Percentiles rank a stretch among this genome's conserved stretches.
Evolutionary conservation across 257 asterid species (phyloP).

Genomic region (Solanum megistacrolobum): DNA sequence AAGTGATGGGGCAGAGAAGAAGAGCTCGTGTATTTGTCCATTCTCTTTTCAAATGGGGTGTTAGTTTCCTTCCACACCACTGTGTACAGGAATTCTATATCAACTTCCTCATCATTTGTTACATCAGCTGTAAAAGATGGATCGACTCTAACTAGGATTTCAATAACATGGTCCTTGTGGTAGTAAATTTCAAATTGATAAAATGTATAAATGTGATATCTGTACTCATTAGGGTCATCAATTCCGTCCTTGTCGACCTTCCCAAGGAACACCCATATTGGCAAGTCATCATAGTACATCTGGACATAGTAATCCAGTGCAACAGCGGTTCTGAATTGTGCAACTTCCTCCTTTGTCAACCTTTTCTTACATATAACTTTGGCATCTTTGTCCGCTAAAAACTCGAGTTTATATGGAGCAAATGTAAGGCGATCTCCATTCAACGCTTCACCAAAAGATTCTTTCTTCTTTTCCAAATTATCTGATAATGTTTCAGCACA

Average conservation of each 20-base stretch:
- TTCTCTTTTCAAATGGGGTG: slow-evolving; percentile 7
- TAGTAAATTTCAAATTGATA: background rate
- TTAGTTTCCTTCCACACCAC: slow-evolving; percentile 1
- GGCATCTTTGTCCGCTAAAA: background rate
- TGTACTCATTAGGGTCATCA: background rate
- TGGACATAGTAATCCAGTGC: slow-evolving; percentile 6
- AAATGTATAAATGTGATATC: background rate
- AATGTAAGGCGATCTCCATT: slow-evolving; percentile 12
- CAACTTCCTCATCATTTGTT: slow-evolving; percentile 6
- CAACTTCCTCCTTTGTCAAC: slow-evolving; percentile 12
- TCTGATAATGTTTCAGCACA: background rate
- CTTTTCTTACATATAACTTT: slow-evolving; percentile 1
- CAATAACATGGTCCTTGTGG: background rate
- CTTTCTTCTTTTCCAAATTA: background rate
- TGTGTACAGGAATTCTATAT: slow-evolving; percentile 2
- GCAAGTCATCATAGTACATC: slow-evolving; percentile 16
- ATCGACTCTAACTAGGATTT: background rate
- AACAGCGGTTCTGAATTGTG: slow-evolving; percentile 4
- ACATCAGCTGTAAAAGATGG: background rate
- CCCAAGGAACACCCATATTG: slow-evolving; percentile 10
- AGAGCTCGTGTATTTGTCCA: background rate
- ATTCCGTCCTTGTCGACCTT: background rate
- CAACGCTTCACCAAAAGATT: slow-evolving; percentile 1
- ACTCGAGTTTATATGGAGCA: slow-evolving; percentile 10
- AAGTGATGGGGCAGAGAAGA: background rate